Percentiles rank a stretch among this genome's conserved stretches.
phyloP scores from a whole-genome alignment of 2,329 filamentous ascomycete genomes.

The Fusarium liriodendri region DNA sequence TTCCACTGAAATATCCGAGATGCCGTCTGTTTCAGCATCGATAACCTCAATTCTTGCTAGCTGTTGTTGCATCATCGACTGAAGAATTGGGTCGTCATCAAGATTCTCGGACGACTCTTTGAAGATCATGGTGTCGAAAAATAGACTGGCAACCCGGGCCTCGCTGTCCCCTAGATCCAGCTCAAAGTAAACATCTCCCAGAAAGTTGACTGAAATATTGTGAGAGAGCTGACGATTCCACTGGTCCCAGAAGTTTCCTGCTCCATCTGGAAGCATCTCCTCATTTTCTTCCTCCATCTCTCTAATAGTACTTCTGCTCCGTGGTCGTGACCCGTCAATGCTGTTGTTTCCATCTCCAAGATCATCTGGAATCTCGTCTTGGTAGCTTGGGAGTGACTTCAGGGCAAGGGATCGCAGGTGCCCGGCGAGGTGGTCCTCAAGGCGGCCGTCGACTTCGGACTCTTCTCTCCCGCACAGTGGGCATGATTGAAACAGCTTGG shows the following conservation, averaged over 20 bases:
- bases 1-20: background rate
- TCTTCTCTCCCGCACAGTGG: slow-evolving; percentile 1
- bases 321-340: background rate
- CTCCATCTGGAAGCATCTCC: background rate
- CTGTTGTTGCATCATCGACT: background rate
- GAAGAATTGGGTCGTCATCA: background rate
- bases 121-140: background rate
- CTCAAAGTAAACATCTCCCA: background rate
- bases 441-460: background rate
- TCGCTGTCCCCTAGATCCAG: background rate
- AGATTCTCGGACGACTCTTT: background rate
- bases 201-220: background rate
- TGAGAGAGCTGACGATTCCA: background rate
- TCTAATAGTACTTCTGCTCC: background rate
- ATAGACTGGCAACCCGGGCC: background rate
- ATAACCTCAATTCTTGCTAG: background rate
- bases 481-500: slow-evolving; percentile 1
- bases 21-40: background rate
- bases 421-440: slow-evolving; percentile 11
- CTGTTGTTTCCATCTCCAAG: background rate
- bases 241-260: background rate
- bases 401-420: slow-evolving; percentile 19
- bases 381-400: slow-evolving; percentile 12
- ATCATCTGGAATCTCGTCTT: background rate
- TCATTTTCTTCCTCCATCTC: background rate